phyloP scores from a whole-genome alignment of 1,139 yeast genomes.

The Protomyces inouyei region DNA sequence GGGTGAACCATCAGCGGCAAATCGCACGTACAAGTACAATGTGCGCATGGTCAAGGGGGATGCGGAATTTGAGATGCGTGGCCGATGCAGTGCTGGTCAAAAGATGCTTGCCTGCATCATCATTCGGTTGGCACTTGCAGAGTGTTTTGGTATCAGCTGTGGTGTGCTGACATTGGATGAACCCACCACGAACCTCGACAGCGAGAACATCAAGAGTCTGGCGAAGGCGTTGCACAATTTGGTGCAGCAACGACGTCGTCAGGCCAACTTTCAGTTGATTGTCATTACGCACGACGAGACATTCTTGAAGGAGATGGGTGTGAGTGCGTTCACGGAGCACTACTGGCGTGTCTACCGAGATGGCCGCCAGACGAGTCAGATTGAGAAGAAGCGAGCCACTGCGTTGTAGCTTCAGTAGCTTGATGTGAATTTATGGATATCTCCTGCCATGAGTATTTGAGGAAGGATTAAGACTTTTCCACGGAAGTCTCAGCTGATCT shows the following conservation, averaged over 20 bases:
- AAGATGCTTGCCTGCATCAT: slow-evolving; percentile 89
- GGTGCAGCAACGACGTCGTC: slow-evolving; percentile 67
- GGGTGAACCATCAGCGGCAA: slow-evolving; percentile 56
- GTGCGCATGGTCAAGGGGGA: slow-evolving; percentile 94
- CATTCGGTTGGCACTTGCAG: slow-evolving; percentile 86
- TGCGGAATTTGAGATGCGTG: slow-evolving; percentile 93
- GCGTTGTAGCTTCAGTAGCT: not conserved
- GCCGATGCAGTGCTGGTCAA: slow-evolving; percentile 97
- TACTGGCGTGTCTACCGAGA: slow-evolving; percentile 79
- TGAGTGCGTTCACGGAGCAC: slow-evolving; percentile 80
- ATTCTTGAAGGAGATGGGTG: slow-evolving; percentile 78
- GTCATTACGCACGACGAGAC: slow-evolving; percentile 91
- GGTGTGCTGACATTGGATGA: slow-evolving; percentile 96
- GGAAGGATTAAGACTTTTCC: too few relatives aligned
- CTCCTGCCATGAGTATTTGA: too few relatives aligned
- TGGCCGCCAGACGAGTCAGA: slow-evolving; percentile 41
- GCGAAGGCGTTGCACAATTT: slow-evolving; percentile 75
- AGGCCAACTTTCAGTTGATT: slow-evolving; percentile 85
- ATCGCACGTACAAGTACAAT: slow-evolving; percentile 79
- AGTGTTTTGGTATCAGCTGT: slow-evolving; percentile 90
- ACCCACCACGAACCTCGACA: slow-evolving; percentile 94
- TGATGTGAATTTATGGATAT: too few relatives aligned
- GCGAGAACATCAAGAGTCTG: slow-evolving; percentile 79
- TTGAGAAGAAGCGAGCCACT: slow-evolving; percentile 12
- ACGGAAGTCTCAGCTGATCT: too few relatives aligned